Percentiles rank a stretch among this genome's conserved stretches.
These are phyloP conservation scores for Melanopsichium pennsylvanicum DNA, from an alignment of 1,284 basidiomycete genomes.

Conservation along the genomic window DNA sequence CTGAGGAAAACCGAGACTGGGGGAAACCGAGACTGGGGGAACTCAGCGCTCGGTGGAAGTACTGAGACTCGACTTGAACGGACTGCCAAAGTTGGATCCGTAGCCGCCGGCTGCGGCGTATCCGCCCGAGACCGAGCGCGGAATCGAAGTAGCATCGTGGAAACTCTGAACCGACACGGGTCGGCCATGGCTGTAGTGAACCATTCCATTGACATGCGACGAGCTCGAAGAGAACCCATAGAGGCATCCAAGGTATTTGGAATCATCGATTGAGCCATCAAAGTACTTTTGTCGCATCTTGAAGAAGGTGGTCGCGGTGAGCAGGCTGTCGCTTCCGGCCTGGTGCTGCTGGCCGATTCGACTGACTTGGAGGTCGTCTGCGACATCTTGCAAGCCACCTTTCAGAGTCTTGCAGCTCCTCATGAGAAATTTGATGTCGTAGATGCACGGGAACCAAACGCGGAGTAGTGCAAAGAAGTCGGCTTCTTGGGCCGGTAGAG, in stretches of 20 bases:
- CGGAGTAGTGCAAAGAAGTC: slow-evolving; percentile 87
- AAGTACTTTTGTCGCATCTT: slow-evolving; percentile 92
- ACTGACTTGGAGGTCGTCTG: slow-evolving; percentile 87
- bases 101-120: slow-evolving; percentile 30
- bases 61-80: slow-evolving; percentile 36
- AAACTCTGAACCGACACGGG: slow-evolving; percentile 44
- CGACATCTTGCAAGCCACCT: slow-evolving; percentile 93
- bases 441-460: slow-evolving; percentile 95
- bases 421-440: slow-evolving; percentile 98
- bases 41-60: slow-evolving; percentile 30
- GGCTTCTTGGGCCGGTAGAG: slow-evolving; percentile 86
- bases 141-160: slow-evolving; percentile 36
- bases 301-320: slow-evolving; percentile 94
- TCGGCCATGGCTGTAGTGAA: slow-evolving; percentile 44
- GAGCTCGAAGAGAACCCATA: slow-evolving; percentile 61
- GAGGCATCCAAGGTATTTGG: slow-evolving; percentile 61
- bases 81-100: slow-evolving; percentile 42
- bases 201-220: slow-evolving; percentile 45
- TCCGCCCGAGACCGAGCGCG: slow-evolving; percentile 39
- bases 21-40: no score
- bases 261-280: slow-evolving; percentile 77
- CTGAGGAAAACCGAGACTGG: no score
- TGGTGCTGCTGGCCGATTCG: slow-evolving; percentile 93
- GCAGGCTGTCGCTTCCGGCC: slow-evolving; percentile 91
- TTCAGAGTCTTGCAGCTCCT: slow-evolving; percentile 85